Evolutionary conservation across 139 green algal genomes (phyloP).

Genomic region (Gonium pectorale): DNA sequence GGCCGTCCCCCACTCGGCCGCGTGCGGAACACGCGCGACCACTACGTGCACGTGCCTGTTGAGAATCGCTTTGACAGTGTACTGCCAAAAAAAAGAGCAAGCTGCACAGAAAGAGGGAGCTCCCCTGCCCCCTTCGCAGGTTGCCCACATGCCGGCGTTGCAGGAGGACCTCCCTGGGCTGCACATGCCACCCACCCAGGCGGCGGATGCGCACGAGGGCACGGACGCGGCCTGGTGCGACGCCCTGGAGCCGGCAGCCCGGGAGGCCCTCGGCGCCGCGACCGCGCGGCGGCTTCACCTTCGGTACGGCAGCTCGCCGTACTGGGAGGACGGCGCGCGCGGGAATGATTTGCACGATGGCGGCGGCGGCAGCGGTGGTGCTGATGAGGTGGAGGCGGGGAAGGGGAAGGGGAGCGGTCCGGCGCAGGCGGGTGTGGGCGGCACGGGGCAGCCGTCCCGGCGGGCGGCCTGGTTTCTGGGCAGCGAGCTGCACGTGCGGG

Average conservation of each 20-base stretch:
- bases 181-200: not conserved
- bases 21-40: not conserved
- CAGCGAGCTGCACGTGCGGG: not conserved
- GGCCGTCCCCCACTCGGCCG: not conserved
- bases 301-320: constrained; percentile 1
- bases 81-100: not conserved
- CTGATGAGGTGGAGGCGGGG: not conserved
- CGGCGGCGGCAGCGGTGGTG: not conserved
- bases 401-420: not conserved
- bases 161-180: not conserved
- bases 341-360: not conserved
- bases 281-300: not conserved
- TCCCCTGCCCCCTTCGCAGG: not conserved
- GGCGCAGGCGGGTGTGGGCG: not conserved
- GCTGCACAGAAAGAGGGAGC: too few relatives aligned
- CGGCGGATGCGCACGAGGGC: not conserved
- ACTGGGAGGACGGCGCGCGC: not conserved
- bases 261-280: not conserved
- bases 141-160: not conserved
- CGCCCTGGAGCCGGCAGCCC: not conserved
- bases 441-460: not conserved
- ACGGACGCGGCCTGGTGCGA: not conserved
- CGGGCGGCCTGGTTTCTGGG: not conserved
- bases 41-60: not conserved
- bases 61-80: not conserved